Evolutionary conservation across 352 stramenopile genomes (phyloP).

Genomic region (Pythium sukuiense): DNA sequence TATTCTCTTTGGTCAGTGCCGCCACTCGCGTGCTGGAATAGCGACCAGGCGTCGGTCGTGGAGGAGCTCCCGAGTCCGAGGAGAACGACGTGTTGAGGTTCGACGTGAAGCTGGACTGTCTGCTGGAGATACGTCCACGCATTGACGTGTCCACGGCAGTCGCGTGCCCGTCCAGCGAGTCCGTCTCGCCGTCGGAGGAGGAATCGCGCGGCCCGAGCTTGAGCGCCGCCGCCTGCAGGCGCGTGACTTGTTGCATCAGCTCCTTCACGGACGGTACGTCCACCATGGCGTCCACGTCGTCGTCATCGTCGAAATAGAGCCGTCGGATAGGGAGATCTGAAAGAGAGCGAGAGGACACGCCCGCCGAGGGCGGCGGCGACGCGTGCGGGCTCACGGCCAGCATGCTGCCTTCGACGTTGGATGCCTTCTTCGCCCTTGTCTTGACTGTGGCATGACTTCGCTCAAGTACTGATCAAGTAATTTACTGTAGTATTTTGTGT

Average conservation of each 20-base stretch:
- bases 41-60: slow-evolving; percentile 34
- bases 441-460: not conserved
- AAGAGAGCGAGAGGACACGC: slow-evolving; percentile 11
- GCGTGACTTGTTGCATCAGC: slow-evolving; percentile 50
- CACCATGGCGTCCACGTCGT: slow-evolving; percentile 20
- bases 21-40: slow-evolving; percentile 48
- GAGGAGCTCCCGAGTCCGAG: slow-evolving; percentile 42
- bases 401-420: not conserved
- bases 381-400: slow-evolving; percentile 19
- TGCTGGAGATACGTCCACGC: slow-evolving; percentile 18
- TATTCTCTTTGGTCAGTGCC: slow-evolving; percentile 77
- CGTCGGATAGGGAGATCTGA: slow-evolving; percentile 34
- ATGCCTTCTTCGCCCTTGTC: not conserved
- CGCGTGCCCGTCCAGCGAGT: slow-evolving; percentile 22
- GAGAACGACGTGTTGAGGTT: slow-evolving; percentile 30
- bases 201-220: slow-evolving; percentile 15
- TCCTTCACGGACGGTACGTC: slow-evolving; percentile 49
- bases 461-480: not conserved
- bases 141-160: slow-evolving; percentile 8
- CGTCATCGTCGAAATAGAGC: slow-evolving; percentile 26
- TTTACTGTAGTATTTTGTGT: not conserved
- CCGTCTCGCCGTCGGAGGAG: slow-evolving; percentile 18
- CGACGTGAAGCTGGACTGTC: slow-evolving; percentile 25
- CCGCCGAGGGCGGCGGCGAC: slow-evolving; percentile 14
- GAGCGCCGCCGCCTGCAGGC: slow-evolving; percentile 44